phyloP scores from a whole-genome alignment of 495 filamentous ascomycete genomes.

The Hyaloscypha finlandica region DNA sequence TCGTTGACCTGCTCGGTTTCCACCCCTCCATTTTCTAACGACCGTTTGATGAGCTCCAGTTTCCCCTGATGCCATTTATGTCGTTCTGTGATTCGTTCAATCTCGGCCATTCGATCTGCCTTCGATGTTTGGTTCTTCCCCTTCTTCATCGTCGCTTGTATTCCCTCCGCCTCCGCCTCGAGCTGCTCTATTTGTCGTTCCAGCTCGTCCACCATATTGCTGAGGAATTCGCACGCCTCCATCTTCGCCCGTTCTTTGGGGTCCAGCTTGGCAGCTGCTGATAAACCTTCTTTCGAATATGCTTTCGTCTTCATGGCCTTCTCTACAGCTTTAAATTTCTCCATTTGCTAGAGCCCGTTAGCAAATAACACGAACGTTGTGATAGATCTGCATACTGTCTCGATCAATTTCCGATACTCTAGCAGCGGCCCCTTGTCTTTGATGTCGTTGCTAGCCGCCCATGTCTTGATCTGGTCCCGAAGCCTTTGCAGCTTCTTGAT shows the following conservation, averaged over 20 bases:
- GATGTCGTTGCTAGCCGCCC: conserved; percentile 95
- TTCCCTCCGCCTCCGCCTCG: conserved; percentile 85
- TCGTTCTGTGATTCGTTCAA: conserved; percentile 80
- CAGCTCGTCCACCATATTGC: conserved; percentile 86
- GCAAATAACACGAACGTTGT: conserved; percentile 12
- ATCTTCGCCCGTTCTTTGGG: conserved; percentile 92
- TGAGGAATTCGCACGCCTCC: conserved; percentile 82
- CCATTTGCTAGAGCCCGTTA: conserved; percentile 80
- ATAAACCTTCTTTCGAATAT: conserved; percentile 96
- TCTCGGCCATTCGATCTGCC: conserved; percentile 82
- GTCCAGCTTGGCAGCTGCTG: conserved; percentile 87
- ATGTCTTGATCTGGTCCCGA: conserved; percentile 98
- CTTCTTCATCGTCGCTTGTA: conserved; percentile 91
- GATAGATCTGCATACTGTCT: conserved; percentile 65
- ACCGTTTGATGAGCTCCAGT: conserved; percentile 85
- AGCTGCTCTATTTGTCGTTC: conserved; percentile 88
- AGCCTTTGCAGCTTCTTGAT: conserved; percentile 99
- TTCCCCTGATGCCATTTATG: conserved; percentile 97
- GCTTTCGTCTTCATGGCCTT: conserved; percentile 99
- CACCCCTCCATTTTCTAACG: conserved; percentile 88
- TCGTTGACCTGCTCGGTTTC: conserved; percentile 83
- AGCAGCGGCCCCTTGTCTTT: conserved; percentile 96
- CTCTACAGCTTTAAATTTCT: conserved; percentile 99
- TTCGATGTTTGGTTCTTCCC: conserved; percentile 82
- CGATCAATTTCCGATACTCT: conserved; percentile 91